Base-by-base conservation (phyloP, 495 filamentous ascomycete genomes). In the Penicillium roqueforti region DNA sequence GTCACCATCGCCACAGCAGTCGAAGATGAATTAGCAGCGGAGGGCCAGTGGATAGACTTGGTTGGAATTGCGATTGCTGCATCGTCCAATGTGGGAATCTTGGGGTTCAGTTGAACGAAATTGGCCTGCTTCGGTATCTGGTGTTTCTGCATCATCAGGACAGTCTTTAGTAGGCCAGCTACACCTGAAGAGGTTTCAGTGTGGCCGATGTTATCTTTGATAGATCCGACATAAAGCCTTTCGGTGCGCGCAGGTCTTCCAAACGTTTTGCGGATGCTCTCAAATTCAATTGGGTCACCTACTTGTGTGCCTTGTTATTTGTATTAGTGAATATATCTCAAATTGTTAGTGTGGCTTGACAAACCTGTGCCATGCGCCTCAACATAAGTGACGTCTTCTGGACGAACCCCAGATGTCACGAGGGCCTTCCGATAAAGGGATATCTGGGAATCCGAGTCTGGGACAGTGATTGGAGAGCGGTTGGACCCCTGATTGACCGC, bases 401-500 rank as follows among this genome's bases (percentile, higher is more conserved):
- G 51, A 1, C 48, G 40, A 0, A 72, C 14, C 0, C 26, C 20
- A 2, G 51, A 48, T 0, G 61, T 47, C 20, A 10, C 10, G 7
- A 58, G 25, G 0, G 62, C 53, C 19, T 55, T 52, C 39, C 14
- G 38, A 22, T 44, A 76, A 3, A 76, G 51, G 3, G 60, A 50
- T n/a, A 23, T 55, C 44, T 73, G 75, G 4, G 73, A 70, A 0
- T 47, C 44, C 0, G 59, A 54, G 32, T 71, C 50, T 0, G 76
- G 75, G 16, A 82, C 78, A 0, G 85, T 87, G 62, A 89, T 89
- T 20, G 81, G 80, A 22, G 79, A 77, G 29, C 77, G 74, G 48
- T 84, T 78, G 0, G 77, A 80, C 3, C 77, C 80, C 25, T 87
- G 84, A 54, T 88, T 87, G 4, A 82, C 82, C 7, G 76, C 71